Evolutionary conservation across 148 eudicot species (phyloP).

Genomic region (Cornus kousa): DNA sequence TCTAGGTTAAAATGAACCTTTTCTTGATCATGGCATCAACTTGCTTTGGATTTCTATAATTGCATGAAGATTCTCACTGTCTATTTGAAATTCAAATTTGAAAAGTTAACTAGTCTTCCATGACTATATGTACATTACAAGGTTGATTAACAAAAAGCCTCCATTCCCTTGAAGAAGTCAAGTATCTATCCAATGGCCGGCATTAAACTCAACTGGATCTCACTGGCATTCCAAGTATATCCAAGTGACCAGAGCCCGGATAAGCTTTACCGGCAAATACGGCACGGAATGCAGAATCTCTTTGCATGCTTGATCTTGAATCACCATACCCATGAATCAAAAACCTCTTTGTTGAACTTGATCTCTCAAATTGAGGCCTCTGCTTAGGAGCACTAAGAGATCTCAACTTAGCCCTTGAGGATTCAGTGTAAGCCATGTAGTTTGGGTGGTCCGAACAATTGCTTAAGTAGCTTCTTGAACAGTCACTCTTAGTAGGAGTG

Average conservation of each 20-base stretch:
- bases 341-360: constrained; percentile 56
- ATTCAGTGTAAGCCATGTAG: constrained; percentile 79
- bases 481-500: constrained; percentile 68
- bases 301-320: constrained; percentile 29
- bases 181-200: constrained; percentile 24
- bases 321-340: constrained; percentile 55
- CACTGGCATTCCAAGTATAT: constrained; percentile 70
- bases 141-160: neutral
- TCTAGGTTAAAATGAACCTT: too few species aligned
- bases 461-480: constrained; percentile 65
- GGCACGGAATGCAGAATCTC: constrained; percentile 45
- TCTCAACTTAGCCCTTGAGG: constrained; percentile 76
- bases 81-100: too few species aligned
- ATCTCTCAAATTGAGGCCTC: constrained; percentile 54
- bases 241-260: constrained; percentile 74
- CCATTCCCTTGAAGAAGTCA: neutral
- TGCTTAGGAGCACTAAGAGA: constrained; percentile 84
- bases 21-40: too few species aligned
- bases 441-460: constrained; percentile 77
- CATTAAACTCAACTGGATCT: constrained; percentile 36
- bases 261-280: constrained; percentile 58
- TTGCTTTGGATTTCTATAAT: too few species aligned
- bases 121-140: too few species aligned
- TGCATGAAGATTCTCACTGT: too few species aligned
- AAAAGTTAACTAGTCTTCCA: too few species aligned